Evolutionary conservation across 2,329 filamentous ascomycete species (phyloP), one percentile per base, ranked within the genome.

Genomic region (Diplodia scrobiculata): DNA sequence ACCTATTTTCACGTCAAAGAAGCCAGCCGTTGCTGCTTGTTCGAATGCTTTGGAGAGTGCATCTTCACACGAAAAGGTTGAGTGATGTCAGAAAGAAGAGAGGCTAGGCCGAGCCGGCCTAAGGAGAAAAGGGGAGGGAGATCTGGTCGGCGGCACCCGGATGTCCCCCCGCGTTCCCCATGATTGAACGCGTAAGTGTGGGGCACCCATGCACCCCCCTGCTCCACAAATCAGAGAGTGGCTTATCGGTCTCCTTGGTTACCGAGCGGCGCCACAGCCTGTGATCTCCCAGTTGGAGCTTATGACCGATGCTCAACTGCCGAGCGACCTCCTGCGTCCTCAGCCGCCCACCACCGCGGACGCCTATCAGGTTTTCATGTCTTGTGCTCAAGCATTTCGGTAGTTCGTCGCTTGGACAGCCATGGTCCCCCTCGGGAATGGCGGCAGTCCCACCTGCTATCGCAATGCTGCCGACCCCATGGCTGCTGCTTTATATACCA

Each of bases 221-320:
- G n/a, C 51, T 34, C 41, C 36, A 47, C 36, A 34, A 41, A 14
- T 47, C 27, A 7, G 32, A 5, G 21, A 11, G 29, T 10, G 34
- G 34, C 34, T 36, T 36, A 10, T 36, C 7, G 34, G 2, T 10
- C 3, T 17, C 38, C 38, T 45, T 45, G 17, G 38, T n/a, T 19
- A 9, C 38, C 38, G 14, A n/a, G 17, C 38, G 14, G 50, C 13
- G 50, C 62, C 36, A 38, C 62, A 47, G 14, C 21, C 58, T 48
- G 11, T 25, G 25, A 25, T 25, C 25, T 25, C 25, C 25, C 11
- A 17, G 25, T 5, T 9, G 10, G 17, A 19, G 55, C 55, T 59
- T 59, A 59, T 62, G 58, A 21, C 63, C 63, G 63, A 65, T 13
- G 29, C 9, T 29, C 63, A 65, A 65, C 63, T 65, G 63, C 63